These are phyloP conservation scores for Starmerella floris DNA, from an alignment of 805 yeast genomes.

Conservation along the genomic window DNA sequence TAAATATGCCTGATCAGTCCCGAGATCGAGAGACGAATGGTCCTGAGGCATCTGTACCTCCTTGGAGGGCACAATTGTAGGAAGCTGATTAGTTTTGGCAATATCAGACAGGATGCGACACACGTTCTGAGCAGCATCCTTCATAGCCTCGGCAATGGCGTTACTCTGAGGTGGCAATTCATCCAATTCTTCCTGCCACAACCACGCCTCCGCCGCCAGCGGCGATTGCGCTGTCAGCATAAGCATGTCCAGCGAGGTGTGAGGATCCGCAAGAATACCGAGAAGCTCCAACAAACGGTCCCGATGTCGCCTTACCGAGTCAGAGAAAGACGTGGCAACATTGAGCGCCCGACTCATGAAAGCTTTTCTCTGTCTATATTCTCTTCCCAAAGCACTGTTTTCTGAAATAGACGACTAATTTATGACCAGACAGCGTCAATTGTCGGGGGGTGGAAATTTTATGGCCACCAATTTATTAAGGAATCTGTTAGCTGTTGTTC, in stretches of 20 bases:
- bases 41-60: not conserved
- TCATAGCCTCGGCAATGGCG: not conserved
- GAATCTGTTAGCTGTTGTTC: no score
- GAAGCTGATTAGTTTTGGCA: not conserved
- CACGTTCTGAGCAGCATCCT: not conserved
- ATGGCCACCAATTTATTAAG: no score
- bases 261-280: not conserved
- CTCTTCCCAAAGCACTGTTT: no score
- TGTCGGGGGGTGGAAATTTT: no score
- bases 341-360: no score
- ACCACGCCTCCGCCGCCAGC: not conserved
- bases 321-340: no score
- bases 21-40: not conserved
- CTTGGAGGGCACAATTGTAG: not conserved
- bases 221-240: not conserved
- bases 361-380: no score
- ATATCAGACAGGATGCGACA: not conserved
- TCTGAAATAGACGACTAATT: no score
- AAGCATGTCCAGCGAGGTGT: not conserved
- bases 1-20: not conserved
- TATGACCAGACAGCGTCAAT: no score
- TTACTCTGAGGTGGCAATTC: not conserved
- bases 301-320: not conserved
- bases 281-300: not conserved
- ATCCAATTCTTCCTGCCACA: not conserved